A percentile compares a stretch with the other conserved stretches of the same genome.
phyloP scores from a whole-genome alignment of 1,284 basidiomycete genomes.

The Moniliophthora roreri region DNA sequence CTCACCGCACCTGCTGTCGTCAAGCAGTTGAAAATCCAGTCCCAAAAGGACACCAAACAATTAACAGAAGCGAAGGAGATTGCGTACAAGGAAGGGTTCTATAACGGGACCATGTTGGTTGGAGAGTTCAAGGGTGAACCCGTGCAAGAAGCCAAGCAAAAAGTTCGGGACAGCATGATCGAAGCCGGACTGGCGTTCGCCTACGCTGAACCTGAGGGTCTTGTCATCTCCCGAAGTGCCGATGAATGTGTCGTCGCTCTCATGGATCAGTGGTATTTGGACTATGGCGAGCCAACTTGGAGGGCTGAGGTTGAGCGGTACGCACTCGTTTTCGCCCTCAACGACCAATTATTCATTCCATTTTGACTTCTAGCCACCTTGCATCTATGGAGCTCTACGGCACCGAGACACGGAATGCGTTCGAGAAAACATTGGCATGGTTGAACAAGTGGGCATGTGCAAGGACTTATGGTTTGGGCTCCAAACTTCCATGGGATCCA shows the following conservation, averaged over 20 bases:
- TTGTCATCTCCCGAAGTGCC: slow-evolving; percentile 86
- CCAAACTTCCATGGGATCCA: slow-evolving; percentile 95
- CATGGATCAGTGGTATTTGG: slow-evolving; percentile 99
- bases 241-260: slow-evolving; percentile 98
- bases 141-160: slow-evolving; percentile 90
- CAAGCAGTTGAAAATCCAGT: slow-evolving; percentile 93
- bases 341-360: not conserved
- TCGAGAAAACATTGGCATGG: slow-evolving; percentile 93
- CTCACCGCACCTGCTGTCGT: slow-evolving; percentile 89
- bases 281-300: slow-evolving; percentile 94
- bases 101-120: slow-evolving; percentile 86
- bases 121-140: slow-evolving; percentile 87
- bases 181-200: slow-evolving; percentile 77
- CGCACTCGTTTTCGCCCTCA: slow-evolving; percentile 23
- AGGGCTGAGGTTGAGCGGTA: slow-evolving; percentile 83
- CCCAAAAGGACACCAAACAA: slow-evolving; percentile 91
- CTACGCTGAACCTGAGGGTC: slow-evolving; percentile 95
- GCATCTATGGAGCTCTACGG: slow-evolving; percentile 90
- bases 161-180: slow-evolving; percentile 88
- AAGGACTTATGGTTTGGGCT: slow-evolving; percentile 94
- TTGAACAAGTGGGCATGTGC: slow-evolving; percentile 99
- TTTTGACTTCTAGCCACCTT: slow-evolving; percentile 55
- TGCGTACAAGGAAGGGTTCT: slow-evolving; percentile 99
- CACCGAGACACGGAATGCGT: slow-evolving; percentile 86
- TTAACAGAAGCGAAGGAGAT: slow-evolving; percentile 97